Percentiles rank a stretch among this genome's conserved stretches.
Conservation (phyloP, 495 filamentous ascomycete genomes). For the Trichocladium antarcticum region DNA sequence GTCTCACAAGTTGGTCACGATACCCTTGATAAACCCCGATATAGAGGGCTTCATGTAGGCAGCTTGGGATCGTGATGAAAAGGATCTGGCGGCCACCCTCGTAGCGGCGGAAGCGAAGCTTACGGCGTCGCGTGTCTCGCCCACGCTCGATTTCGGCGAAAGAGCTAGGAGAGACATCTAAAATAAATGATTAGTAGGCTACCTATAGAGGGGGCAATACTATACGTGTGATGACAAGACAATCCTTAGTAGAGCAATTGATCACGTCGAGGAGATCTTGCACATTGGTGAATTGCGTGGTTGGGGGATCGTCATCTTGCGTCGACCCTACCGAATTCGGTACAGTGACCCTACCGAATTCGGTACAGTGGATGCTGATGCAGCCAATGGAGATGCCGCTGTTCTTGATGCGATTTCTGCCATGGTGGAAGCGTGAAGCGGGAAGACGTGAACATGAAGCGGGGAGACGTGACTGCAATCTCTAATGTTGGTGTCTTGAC, state of each 20-base stretch:
- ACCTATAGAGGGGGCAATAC: neutral
- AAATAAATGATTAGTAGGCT: neutral
- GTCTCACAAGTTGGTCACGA: slow-evolving; percentile 8
- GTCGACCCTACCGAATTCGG: neutral
- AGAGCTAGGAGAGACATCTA: slow-evolving; percentile 5
- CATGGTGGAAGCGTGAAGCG: too few species aligned
- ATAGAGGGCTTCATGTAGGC: slow-evolving; percentile 16
- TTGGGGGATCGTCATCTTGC: neutral
- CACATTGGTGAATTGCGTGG: neutral
- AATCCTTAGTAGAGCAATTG: neutral
- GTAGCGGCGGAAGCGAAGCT: slow-evolving; percentile 16
- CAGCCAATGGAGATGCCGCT: neutral
- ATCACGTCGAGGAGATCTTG: neutral
- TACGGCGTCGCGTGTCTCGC: slow-evolving; percentile 10
- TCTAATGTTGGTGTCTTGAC: too few species aligned
- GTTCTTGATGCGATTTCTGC: too few species aligned
- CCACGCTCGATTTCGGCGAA: slow-evolving; percentile 12
- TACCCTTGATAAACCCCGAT: neutral
- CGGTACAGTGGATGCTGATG: neutral
- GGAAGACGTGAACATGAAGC: too few species aligned
- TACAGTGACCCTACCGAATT: neutral
- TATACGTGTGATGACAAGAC: neutral
- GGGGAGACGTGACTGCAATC: too few species aligned
- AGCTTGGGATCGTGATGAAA: slow-evolving; percentile 14
- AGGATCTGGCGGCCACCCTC: slow-evolving; percentile 6